phyloP scores from a whole-genome alignment of 1,139 yeast species.

The Taiozyma onychis region DNA sequence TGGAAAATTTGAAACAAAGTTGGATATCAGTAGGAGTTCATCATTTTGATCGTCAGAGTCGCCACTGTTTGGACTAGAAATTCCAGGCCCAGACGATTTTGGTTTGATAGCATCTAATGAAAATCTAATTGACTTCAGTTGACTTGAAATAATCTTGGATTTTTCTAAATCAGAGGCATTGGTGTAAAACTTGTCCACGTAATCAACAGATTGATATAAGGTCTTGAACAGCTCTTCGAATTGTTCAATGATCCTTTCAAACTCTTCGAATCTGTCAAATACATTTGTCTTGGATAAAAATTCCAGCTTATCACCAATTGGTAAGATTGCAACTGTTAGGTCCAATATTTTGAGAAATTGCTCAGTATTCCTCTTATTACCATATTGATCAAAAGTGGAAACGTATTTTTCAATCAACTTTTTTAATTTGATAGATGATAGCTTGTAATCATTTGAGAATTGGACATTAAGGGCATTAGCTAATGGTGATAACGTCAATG shows the following conservation, averaged over 20 bases:
- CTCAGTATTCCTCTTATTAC: slow-evolving; percentile 15
- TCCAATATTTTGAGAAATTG: slow-evolving; percentile 41
- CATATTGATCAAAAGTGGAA: slow-evolving; percentile 10
- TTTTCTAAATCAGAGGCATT: slow-evolving; percentile 49
- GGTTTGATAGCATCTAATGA: slow-evolving; percentile 48
- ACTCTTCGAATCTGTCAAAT: slow-evolving; percentile 31
- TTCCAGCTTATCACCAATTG: slow-evolving; percentile 39
- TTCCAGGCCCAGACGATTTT: slow-evolving; percentile 3
- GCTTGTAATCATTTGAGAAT: slow-evolving; percentile 27
- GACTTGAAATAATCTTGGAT: slow-evolving; percentile 54
- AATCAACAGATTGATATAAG: slow-evolving; percentile 28
- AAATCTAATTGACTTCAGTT: slow-evolving; percentile 49
- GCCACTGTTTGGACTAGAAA: not conserved
- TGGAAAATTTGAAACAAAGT: slow-evolving; percentile 39
- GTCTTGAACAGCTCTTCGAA: slow-evolving; percentile 31
- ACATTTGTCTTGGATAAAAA: slow-evolving; percentile 35
- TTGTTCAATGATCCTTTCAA: slow-evolving; percentile 30
- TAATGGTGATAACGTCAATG: slow-evolving; percentile 53
- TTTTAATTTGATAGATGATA: slow-evolving; percentile 23
- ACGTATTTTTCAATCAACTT: slow-evolving; percentile 21
- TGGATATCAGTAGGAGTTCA: slow-evolving; percentile 41
- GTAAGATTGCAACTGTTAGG: slow-evolving; percentile 52
- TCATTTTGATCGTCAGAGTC: slow-evolving; percentile 38
- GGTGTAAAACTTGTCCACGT: slow-evolving; percentile 36
- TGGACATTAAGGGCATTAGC: slow-evolving; percentile 56